phyloP scores from a whole-genome alignment of 768 basidiomycete genomes.

The Pulveroboletus sp. region DNA sequence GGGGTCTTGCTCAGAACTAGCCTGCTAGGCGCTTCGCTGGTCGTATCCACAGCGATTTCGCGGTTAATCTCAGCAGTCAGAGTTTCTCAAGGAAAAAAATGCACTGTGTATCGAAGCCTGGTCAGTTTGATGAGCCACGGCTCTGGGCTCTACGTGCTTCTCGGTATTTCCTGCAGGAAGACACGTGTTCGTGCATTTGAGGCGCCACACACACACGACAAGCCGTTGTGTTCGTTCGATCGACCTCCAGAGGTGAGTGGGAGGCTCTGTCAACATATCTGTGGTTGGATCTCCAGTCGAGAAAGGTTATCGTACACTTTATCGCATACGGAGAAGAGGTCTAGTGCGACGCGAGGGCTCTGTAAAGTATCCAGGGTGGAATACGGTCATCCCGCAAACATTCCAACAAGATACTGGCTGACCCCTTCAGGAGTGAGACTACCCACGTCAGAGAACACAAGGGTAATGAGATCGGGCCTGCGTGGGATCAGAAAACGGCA shows the following conservation, averaged over 20 bases:
- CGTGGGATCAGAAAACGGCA: conserved; percentile 22
- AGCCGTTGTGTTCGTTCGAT: conserved; percentile 2
- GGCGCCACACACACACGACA: conserved; percentile 8
- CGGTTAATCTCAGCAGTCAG: conserved; percentile 24
- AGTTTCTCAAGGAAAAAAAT: conserved; percentile 15
- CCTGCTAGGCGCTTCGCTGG: background rate
- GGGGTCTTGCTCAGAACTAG: background rate
- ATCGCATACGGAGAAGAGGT: conserved; percentile 19
- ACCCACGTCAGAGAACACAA: conserved; percentile 93
- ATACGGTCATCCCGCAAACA: conserved; percentile 68
- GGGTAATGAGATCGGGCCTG: conserved; percentile 88
- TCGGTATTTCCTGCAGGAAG: conserved; percentile 16
- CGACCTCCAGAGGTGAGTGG: conserved; percentile 11
- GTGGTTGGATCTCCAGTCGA: conserved; percentile 16
- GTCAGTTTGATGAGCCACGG: conserved; percentile 23
- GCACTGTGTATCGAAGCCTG: conserved; percentile 14
- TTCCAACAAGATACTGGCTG: conserved; percentile 91
- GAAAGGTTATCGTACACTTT: conserved; percentile 38
- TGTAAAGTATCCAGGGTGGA: conserved; percentile 3
- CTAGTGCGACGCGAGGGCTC: background rate
- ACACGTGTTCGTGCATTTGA: conserved; percentile 15
- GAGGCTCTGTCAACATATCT: conserved; percentile 18
- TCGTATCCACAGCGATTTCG: conserved; percentile 11
- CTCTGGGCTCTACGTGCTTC: conserved; percentile 7
- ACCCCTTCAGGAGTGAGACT: conserved; percentile 90